Evolutionary conservation across 257 asterid genomes (phyloP).

Genomic region (Datura wrightii): DNA sequence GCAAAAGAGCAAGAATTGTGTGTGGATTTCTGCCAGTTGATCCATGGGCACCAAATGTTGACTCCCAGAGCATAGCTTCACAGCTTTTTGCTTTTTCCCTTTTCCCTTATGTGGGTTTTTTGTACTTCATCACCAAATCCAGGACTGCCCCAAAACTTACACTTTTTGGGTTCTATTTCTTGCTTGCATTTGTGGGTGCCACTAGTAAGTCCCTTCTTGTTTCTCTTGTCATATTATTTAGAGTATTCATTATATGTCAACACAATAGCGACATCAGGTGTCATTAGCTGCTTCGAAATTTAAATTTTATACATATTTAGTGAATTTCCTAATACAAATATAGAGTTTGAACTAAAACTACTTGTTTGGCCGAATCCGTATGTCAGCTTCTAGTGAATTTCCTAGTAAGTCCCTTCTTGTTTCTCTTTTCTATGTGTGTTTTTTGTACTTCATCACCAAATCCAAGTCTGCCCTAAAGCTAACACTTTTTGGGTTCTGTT

Average conservation of each 20-base stretch:
- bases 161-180: slow-evolving; percentile 94
- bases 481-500: slow-evolving; percentile 88
- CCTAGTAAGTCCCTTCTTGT: slow-evolving; percentile 60
- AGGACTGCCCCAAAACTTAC: slow-evolving; percentile 88
- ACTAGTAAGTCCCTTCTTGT: slow-evolving; percentile 60
- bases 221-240: too few relatives aligned
- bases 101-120: slow-evolving; percentile 83
- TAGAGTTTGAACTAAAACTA: too few relatives aligned
- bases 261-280: too few relatives aligned
- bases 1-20: slow-evolving; percentile 40
- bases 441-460: slow-evolving; percentile 81
- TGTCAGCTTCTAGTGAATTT: slow-evolving; percentile 41
- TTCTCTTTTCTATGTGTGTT: slow-evolving; percentile 81
- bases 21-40: slow-evolving; percentile 73
- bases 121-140: slow-evolving; percentile 86
- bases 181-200: slow-evolving; percentile 89
- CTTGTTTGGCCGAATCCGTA: too few relatives aligned
- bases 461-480: slow-evolving; percentile 84
- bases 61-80: slow-evolving; percentile 81
- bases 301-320: too few relatives aligned
- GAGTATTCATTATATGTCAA: too few relatives aligned
- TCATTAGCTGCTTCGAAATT: too few relatives aligned
- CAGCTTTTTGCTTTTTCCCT: slow-evolving; percentile 89
- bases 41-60: slow-evolving; percentile 92
- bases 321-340: too few relatives aligned